phyloP scores from a whole-genome alignment of 805 yeast genomes.

The Wickerhamiella parazyma region DNA sequence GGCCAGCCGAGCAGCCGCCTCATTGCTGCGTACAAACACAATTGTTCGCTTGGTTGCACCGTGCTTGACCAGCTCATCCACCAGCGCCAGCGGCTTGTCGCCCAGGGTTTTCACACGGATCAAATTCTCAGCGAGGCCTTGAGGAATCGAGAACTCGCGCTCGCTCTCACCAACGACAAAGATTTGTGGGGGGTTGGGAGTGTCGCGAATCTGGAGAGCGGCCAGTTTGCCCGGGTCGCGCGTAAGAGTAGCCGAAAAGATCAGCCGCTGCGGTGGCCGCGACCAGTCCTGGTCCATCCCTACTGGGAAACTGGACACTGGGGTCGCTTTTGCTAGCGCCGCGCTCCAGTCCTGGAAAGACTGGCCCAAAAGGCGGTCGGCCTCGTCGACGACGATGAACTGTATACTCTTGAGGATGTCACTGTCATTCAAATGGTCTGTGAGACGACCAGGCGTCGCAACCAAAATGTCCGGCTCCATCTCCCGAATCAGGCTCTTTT shows the following conservation, averaged over 20 bases:
- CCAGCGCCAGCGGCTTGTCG: slow-evolving; percentile 62
- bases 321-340: slow-evolving; percentile 24
- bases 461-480: slow-evolving; percentile 27
- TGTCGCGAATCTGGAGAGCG: slow-evolving; percentile 40
- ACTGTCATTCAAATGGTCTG: slow-evolving; percentile 37
- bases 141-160: slow-evolving; percentile 28
- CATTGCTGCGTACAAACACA: slow-evolving; percentile 69
- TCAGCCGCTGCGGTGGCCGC: slow-evolving; percentile 46
- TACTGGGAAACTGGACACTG: slow-evolving; percentile 9
- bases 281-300: slow-evolving; percentile 16
- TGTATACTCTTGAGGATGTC: slow-evolving; percentile 50
- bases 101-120: slow-evolving; percentile 23
- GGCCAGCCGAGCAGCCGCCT: slow-evolving; percentile 69
- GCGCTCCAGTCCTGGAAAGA: slow-evolving; percentile 88
- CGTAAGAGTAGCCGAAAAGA: slow-evolving; percentile 88
- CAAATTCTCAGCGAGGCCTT: slow-evolving; percentile 25
- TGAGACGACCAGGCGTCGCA: slow-evolving; percentile 75
- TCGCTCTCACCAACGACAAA: slow-evolving; percentile 50
- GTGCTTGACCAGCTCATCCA: slow-evolving; percentile 35
- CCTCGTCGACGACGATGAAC: slow-evolving; percentile 77
- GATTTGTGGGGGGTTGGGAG: slow-evolving; percentile 43
- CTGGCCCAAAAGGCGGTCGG: slow-evolving; percentile 88
- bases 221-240: slow-evolving; percentile 82
- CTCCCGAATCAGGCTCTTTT: slow-evolving; percentile 35
- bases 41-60: slow-evolving; percentile 28